A percentile compares a stretch with the other conserved stretches of the same genome.
phyloP scores from a whole-genome alignment of 352 stramenopile genomes.

The Globisporangium sylvaticum region DNA sequence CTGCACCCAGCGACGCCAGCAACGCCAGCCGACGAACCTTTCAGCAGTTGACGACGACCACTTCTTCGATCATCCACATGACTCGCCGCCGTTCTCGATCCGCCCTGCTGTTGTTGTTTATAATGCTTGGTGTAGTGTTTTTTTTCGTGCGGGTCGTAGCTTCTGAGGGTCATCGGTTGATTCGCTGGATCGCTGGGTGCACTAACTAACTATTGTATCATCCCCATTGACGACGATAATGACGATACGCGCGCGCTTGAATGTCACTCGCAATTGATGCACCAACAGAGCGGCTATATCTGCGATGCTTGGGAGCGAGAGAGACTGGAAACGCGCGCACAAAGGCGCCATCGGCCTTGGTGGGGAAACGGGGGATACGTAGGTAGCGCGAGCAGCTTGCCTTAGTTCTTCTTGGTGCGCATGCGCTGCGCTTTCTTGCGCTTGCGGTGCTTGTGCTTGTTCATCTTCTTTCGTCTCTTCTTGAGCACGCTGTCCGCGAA shows the following conservation, averaged over 20 bases:
- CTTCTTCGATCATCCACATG: background rate
- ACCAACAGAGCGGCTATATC: background rate
- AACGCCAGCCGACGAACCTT: background rate
- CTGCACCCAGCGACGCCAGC: background rate
- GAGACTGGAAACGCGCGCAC: background rate
- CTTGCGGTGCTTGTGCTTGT: slow-evolving; percentile 92
- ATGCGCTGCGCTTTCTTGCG: slow-evolving; percentile 85
- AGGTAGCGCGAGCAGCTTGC: background rate
- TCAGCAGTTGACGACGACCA: background rate
- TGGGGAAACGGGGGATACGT: background rate
- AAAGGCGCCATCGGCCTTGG: background rate
- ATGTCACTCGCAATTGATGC: background rate
- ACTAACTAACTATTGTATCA: background rate
- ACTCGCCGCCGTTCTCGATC: background rate
- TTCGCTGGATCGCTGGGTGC: background rate
- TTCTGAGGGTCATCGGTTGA: background rate
- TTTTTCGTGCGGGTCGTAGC: background rate
- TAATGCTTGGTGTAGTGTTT: background rate
- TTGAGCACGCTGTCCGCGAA: slow-evolving; percentile 84
- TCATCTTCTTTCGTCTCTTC: slow-evolving; percentile 92
- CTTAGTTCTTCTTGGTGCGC: slow-evolving; percentile 89
- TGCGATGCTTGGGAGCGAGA: background rate
- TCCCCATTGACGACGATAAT: background rate
- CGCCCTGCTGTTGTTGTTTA: background rate
- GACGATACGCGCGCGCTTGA: background rate